Conservation (phyloP, 2,329 filamentous ascomycete genomes). For the Diaporthe helianthi region DNA sequence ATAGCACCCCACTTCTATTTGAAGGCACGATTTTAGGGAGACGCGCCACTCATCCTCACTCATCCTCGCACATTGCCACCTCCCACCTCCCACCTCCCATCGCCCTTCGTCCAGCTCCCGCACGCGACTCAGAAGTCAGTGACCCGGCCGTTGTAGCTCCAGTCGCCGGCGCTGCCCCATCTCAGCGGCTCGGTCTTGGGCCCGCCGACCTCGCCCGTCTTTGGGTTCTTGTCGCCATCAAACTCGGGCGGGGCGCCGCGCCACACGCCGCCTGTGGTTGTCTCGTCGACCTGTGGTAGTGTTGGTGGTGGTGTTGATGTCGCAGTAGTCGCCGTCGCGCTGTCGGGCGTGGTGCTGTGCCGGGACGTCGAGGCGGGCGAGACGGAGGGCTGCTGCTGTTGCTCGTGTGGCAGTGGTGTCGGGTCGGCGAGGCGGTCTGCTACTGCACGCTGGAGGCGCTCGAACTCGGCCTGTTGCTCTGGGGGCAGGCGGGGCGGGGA, state of each 20-base stretch:
- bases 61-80: background rate
- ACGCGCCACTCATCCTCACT: background rate
- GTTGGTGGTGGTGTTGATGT: constrained; percentile 30
- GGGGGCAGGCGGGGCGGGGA: constrained; percentile 86
- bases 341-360: constrained; percentile 40
- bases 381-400: constrained; percentile 33
- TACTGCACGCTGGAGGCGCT: constrained; percentile 76
- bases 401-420: constrained; percentile 38
- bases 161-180: constrained; percentile 80
- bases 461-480: constrained; percentile 89
- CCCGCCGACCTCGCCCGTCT: constrained; percentile 93
- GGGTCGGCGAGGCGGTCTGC: constrained; percentile 52
- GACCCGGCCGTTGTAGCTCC: constrained; percentile 94
- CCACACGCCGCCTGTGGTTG: constrained; percentile 69
- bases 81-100: background rate
- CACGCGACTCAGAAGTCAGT: constrained; percentile 73
- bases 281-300: constrained; percentile 50
- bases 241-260: constrained; percentile 89
- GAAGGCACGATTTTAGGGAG: background rate
- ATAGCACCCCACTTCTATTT: background rate
- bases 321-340: constrained; percentile 38
- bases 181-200: constrained; percentile 96
- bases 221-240: constrained; percentile 88
- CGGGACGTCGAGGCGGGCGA: constrained; percentile 37
- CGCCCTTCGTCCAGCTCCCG: too few relatives aligned